These are phyloP conservation scores for Capsella rubella DNA, from an alignment of 441 rosid genomes.

Conservation along the genomic window DNA sequence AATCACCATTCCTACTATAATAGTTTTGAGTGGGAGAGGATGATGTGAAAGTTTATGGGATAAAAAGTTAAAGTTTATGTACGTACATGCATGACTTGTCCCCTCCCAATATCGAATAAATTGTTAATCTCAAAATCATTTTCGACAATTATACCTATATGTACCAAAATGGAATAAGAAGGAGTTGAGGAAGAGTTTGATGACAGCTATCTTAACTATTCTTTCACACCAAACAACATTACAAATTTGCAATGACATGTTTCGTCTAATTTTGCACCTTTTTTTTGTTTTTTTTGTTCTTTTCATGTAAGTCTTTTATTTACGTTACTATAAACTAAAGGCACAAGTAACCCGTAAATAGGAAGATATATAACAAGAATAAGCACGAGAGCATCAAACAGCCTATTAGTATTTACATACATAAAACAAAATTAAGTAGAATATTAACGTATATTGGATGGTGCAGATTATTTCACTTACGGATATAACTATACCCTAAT, in stretches of 20 bases:
- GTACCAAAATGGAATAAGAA: conserved; percentile 37
- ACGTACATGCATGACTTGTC: conserved; percentile 10
- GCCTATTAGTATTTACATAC: not conserved
- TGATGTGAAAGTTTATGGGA: conserved; percentile 20
- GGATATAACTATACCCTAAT: too few species aligned
- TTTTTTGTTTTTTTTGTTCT: not conserved
- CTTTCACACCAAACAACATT: conserved; percentile 11
- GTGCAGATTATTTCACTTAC: not conserved
- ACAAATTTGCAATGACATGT: not conserved
- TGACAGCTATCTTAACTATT: conserved; percentile 26
- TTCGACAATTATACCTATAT: not conserved
- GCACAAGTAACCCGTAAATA: conserved; percentile 7
- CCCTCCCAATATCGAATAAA: conserved; percentile 8
- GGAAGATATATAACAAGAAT: not conserved
- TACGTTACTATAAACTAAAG: not conserved
- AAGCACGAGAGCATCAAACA: not conserved
- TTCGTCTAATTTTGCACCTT: not conserved
- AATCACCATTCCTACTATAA: not conserved
- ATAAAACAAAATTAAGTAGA: too few species aligned
- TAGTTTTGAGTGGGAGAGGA: not conserved
- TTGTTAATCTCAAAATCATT: not conserved
- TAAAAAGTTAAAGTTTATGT: not conserved
- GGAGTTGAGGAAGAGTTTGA: conserved; percentile 14
- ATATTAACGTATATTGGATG: not conserved
- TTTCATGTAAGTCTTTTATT: not conserved